phyloP scores from a whole-genome alignment of 805 yeast genomes.

The Naumovozyma castellii region DNA sequence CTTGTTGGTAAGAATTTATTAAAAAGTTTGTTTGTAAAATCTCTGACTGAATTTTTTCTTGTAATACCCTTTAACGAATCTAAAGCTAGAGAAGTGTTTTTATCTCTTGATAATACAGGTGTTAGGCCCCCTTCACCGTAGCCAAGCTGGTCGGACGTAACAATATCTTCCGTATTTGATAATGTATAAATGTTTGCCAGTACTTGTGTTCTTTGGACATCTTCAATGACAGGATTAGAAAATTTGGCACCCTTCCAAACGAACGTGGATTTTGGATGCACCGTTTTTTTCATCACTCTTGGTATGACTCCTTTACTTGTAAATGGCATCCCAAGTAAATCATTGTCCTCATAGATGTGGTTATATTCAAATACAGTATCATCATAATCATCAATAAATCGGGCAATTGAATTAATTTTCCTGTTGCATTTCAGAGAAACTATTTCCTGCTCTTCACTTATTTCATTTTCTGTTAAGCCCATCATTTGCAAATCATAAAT shows the following conservation, averaged over 20 bases:
- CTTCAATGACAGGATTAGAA: conserved; percentile 19
- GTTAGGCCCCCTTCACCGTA: conserved; percentile 1
- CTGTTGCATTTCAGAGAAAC: conserved; percentile 40
- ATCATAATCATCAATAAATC: conserved; percentile 65
- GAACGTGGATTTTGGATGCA: conserved; percentile 8
- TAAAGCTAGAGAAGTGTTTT: conserved; percentile 18
- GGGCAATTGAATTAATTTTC: conserved; percentile 36
- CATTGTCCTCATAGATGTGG: neutral
- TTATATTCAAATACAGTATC: conserved; percentile 36
- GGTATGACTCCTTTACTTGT: neutral
- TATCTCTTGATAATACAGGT: conserved; percentile 3
- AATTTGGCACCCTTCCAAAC: conserved; percentile 23
- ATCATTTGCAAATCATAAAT: conserved; percentile 96
- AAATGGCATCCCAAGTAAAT: neutral
- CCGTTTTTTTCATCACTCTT: neutral
- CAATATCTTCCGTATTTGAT: neutral
- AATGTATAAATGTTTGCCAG: conserved; percentile 15
- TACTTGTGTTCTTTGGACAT: conserved; percentile 18
- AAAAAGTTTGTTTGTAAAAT: conserved; percentile 19
- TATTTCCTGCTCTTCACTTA: conserved; percentile 52
- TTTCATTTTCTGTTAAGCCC: conserved; percentile 92
- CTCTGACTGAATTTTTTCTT: conserved; percentile 15
- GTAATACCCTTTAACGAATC: conserved; percentile 20
- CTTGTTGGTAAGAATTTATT: conserved; percentile 8
- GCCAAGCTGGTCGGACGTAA: neutral